Percentiles rank a stretch among this genome's conserved stretches.
These are phyloP conservation scores for Coemansia sp. DNA, from an alignment of 192 early-diverging fungal species.

Conservation along the genomic window DNA sequence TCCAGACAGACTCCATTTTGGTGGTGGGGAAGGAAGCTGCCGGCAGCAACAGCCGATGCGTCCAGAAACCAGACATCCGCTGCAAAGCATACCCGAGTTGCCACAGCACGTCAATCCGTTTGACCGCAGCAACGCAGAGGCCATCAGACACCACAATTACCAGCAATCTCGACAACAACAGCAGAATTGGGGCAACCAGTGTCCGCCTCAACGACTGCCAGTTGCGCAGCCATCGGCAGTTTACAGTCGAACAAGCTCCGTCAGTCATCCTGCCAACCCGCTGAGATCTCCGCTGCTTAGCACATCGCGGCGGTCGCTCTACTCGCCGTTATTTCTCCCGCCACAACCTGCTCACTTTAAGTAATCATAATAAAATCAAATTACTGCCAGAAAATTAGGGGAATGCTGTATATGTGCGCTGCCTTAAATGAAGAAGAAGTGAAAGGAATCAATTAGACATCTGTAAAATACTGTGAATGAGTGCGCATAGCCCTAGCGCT, in stretches of 20 bases:
- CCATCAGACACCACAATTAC: too few relatives aligned
- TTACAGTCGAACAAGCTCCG: neutral
- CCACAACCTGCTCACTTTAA: slow-evolving; percentile 1
- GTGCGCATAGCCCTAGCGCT: too few relatives aligned
- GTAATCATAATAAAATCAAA: neutral
- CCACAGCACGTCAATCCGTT: too few relatives aligned
- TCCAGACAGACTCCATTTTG: neutral
- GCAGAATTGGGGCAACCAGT: neutral
- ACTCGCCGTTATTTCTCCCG: slow-evolving; percentile 8
- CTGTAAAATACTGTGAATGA: too few relatives aligned
- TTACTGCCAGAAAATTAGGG: neutral
- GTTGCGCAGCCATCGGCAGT: neutral
- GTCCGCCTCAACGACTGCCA: neutral
- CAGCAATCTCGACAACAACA: neutral
- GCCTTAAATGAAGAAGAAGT: neutral
- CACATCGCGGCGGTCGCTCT: slow-evolving; percentile 15
- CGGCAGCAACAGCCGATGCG: neutral
- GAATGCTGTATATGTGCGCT: neutral
- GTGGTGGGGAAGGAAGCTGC: neutral
- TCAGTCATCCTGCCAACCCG: neutral
- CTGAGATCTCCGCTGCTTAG: neutral
- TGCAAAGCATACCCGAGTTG: neutral
- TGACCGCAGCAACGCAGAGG: too few relatives aligned
- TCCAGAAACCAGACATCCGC: neutral
- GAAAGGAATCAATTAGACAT: neutral